A percentile compares a stretch with the other conserved stretches of the same genome.
phyloP scores from a whole-genome alignment of 345 rosid genomes.

The Cardamine occulta region DNA sequence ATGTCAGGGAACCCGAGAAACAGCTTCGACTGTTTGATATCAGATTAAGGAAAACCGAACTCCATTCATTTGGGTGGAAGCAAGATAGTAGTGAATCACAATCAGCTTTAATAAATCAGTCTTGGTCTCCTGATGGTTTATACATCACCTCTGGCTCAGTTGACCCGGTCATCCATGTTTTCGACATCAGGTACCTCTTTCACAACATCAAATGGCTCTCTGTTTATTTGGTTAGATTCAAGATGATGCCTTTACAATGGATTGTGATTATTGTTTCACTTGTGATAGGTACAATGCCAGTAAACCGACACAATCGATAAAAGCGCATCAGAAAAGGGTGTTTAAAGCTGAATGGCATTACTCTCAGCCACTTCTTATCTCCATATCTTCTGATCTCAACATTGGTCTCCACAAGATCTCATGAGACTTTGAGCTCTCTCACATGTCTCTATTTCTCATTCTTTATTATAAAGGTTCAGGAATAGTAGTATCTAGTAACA shows the following conservation, averaged over 20 bases:
- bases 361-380: conserved; percentile 73
- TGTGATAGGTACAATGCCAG: conserved; percentile 59
- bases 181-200: conserved; percentile 68
- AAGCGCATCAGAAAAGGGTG: conserved; percentile 88
- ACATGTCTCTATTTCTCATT: conserved; percentile 10
- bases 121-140: conserved; percentile 95
- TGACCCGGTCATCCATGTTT: conserved; percentile 85
- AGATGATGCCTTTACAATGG: neutral
- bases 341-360: conserved; percentile 86
- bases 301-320: conserved; percentile 80
- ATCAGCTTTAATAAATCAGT: conserved; percentile 88
- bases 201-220: neutral
- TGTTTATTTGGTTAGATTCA: neutral
- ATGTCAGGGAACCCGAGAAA: conserved; percentile 69
- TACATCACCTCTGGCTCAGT: conserved; percentile 87
- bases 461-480: neutral
- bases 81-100: conserved; percentile 95
- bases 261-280: conserved; percentile 16
- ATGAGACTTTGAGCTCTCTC: conserved; percentile 27
- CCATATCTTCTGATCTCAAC: conserved; percentile 86
- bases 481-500: neutral
- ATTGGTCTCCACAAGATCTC: conserved; percentile 79
- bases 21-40: conserved; percentile 85
- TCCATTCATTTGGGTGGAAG: conserved; percentile 91
- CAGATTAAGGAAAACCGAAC: conserved; percentile 74